Conservation (phyloP, 805 yeast species). For the Candida loeiensis region DNA sequence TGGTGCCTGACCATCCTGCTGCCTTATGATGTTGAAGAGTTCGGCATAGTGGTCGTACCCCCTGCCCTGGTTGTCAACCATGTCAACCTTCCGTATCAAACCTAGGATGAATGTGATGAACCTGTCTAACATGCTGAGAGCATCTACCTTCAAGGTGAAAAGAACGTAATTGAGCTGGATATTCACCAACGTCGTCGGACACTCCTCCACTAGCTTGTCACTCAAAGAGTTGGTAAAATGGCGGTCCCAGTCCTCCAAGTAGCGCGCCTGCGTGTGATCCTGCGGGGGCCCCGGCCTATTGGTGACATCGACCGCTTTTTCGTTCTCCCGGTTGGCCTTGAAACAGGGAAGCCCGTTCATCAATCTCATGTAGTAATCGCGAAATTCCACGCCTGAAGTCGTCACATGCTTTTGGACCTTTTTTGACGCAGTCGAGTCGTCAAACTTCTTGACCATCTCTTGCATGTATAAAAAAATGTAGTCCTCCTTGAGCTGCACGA, state of each 20-base stretch:
- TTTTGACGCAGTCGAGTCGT: conserved; percentile 3
- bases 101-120: conserved; percentile 10
- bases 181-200: conserved; percentile 27
- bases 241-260: conserved; percentile 31
- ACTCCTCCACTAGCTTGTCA: conserved; percentile 22
- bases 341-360: conserved; percentile 8
- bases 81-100: conserved; percentile 3
- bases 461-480: conserved; percentile 18
- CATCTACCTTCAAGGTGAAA: conserved; percentile 32
- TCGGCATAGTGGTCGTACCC: conserved; percentile 6
- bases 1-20: conserved; percentile 1
- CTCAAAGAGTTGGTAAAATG: conserved; percentile 24
- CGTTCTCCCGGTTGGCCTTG: not conserved
- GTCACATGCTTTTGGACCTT: conserved; percentile 9
- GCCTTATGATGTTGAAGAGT: conserved; percentile 2
- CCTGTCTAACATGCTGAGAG: conserved; percentile 21
- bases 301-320: not conserved
- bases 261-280: conserved; percentile 9
- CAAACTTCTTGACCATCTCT: conserved; percentile 16
- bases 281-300: not conserved
- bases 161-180: conserved; percentile 36
- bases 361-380: conserved; percentile 1
- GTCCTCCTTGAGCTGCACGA: conserved; percentile 24
- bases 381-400: not conserved
- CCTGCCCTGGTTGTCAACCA: conserved; percentile 8